Conservation (phyloP, 306 rosid species). For the Vigna nakashimae region DNA sequence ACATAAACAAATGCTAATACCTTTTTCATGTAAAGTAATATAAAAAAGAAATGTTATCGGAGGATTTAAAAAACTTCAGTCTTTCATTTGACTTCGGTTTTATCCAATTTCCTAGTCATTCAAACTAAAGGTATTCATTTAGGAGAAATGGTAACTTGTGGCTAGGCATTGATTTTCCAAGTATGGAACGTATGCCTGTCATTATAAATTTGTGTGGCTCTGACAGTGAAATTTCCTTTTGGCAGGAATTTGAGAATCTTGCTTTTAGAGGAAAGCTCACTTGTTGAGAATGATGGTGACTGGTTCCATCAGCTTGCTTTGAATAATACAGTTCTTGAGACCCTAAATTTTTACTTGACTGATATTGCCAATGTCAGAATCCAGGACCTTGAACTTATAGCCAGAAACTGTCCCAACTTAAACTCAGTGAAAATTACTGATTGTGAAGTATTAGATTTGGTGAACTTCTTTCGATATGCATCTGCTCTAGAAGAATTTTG, state of each 20-base stretch:
- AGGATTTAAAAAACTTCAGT: neutral
- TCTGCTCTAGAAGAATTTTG: conserved; percentile 79
- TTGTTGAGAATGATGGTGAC: conserved; percentile 70
- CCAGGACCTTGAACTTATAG: conserved; percentile 89
- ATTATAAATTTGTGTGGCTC: neutral
- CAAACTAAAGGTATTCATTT: neutral
- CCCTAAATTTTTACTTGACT: conserved; percentile 86
- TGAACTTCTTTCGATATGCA: conserved; percentile 74
- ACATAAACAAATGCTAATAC: neutral
- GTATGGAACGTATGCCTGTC: conserved; percentile 24
- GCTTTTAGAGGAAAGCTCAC: conserved; percentile 85
- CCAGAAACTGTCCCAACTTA: conserved; percentile 77
- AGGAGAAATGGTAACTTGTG: neutral
- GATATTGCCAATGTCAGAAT: conserved; percentile 59
- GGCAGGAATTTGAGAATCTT: conserved; percentile 77
- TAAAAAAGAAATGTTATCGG: neutral
- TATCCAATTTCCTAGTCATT: conserved; percentile 1
- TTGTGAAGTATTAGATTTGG: conserved; percentile 72
- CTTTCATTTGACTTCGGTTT: neutral
- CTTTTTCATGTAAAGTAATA: neutral
- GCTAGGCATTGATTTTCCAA: neutral
- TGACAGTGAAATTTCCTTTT: conserved; percentile 12
- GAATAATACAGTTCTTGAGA: conserved; percentile 86
- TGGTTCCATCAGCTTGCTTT: conserved; percentile 91
- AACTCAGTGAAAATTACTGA: conserved; percentile 80